These are phyloP conservation scores for Crotalaria pallida DNA, from an alignment of 306 rosid species.

Conservation along the genomic window DNA sequence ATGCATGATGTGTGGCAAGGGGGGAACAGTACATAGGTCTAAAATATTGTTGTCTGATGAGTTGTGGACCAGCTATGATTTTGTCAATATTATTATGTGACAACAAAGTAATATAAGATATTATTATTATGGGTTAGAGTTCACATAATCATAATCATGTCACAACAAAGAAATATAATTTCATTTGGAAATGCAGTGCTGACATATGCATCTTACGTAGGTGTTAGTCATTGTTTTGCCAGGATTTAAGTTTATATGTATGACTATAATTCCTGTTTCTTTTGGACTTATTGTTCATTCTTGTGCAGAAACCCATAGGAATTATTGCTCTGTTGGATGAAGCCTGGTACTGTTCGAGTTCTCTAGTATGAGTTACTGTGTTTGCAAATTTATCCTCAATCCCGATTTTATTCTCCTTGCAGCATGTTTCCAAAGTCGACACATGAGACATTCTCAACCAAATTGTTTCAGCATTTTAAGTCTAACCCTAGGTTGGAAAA, in stretches of 20 bases:
- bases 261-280: slow-evolving; percentile 16
- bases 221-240: neutral
- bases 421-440: slow-evolving; percentile 98
- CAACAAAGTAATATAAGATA: slow-evolving; percentile 6
- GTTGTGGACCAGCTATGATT: neutral
- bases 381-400: slow-evolving; percentile 31
- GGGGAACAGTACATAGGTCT: neutral
- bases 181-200: neutral
- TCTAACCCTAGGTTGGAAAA: slow-evolving; percentile 74
- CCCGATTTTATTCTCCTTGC: slow-evolving; percentile 47
- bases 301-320: slow-evolving; percentile 95
- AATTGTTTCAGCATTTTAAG: slow-evolving; percentile 78
- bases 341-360: slow-evolving; percentile 82
- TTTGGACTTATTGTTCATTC: slow-evolving; percentile 31
- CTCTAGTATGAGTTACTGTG: slow-evolving; percentile 47
- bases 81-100: neutral
- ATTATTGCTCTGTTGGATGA: slow-evolving; percentile 87
- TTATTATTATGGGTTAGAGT: too few species aligned
- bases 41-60: slow-evolving; percentile 4
- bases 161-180: slow-evolving; percentile 5
- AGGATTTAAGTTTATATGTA: neutral
- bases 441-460: slow-evolving; percentile 83
- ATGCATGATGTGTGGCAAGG: slow-evolving; percentile 6
- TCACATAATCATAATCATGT: neutral
- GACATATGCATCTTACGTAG: slow-evolving; percentile 2